Conservation (phyloP, 176 grass and related monocot species). For the Cymbopogon citratus region DNA sequence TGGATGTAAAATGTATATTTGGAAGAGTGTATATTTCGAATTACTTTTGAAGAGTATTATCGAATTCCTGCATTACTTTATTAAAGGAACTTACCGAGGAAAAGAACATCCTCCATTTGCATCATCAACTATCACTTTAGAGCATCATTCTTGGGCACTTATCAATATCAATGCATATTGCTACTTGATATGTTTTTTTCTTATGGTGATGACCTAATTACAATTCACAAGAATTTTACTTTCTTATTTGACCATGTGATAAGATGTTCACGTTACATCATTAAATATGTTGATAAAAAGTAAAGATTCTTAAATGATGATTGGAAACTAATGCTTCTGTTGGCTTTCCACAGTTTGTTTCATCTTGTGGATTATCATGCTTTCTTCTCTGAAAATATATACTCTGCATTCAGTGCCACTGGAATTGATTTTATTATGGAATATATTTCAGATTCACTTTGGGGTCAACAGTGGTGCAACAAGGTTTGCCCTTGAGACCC, state of each 20-base stretch:
- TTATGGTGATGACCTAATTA: neutral
- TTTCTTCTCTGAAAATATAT: neutral
- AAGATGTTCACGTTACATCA: neutral
- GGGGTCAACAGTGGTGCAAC: conserved; percentile 82
- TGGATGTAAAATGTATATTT: conserved; percentile 7
- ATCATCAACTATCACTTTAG: neutral
- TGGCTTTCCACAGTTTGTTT: neutral
- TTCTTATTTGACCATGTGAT: neutral
- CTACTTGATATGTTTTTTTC: neutral
- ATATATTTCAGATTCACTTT: conserved; percentile 75
- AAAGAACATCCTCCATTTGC: neutral
- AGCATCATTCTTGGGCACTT: neutral
- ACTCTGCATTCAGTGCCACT: neutral
- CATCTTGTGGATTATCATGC: neutral
- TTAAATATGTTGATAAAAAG: neutral
- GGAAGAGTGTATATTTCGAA: no score
- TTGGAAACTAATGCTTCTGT: neutral
- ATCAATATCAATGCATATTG: neutral
- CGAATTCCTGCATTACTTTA: no score
- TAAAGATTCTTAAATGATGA: neutral
- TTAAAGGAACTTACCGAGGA: neutral
- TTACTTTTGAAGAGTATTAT: neutral
- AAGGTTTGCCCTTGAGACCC: conserved; percentile 85
- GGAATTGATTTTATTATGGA: neutral
- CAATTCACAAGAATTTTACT: neutral